These are phyloP conservation scores for Pythium folliculosum DNA, from an alignment of 352 stramenopile species.

Conservation along the genomic window DNA sequence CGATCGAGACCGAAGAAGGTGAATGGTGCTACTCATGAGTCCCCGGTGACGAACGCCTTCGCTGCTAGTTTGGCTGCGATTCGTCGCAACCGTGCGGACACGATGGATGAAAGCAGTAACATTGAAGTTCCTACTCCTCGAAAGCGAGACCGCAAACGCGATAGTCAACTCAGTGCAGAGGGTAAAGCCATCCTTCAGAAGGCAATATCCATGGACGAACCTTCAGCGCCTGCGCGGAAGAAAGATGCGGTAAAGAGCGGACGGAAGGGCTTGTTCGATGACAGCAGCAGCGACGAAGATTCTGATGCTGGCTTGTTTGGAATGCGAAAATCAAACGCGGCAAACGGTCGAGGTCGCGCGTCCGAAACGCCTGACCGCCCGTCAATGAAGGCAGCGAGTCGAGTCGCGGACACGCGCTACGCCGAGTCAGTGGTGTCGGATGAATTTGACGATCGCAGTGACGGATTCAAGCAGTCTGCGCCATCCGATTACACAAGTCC, in stretches of 20 bases:
- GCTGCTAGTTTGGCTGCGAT: constrained; percentile 75
- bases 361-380: neutral
- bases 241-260: constrained; percentile 32
- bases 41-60: constrained; percentile 63
- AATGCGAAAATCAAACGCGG: constrained; percentile 22
- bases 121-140: constrained; percentile 18
- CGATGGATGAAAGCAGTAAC: constrained; percentile 47
- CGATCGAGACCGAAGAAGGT: constrained; percentile 4
- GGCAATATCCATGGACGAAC: constrained; percentile 44
- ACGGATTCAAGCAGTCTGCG: constrained; percentile 1
- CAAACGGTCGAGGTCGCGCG: neutral
- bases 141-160: constrained; percentile 54
- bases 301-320: constrained; percentile 57
- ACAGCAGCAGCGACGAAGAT: constrained; percentile 62
- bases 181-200: constrained; percentile 76
- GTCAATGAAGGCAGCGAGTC: neutral
- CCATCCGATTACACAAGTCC: constrained; percentile 24
- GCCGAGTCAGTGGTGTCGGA: constrained; percentile 15
- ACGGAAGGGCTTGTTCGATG: constrained; percentile 78
- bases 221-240: constrained; percentile 22
- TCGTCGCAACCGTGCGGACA: constrained; percentile 65
- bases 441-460: constrained; percentile 7
- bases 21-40: constrained; percentile 3
- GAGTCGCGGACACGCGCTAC: neutral
- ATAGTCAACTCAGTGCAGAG: constrained; percentile 76